These are phyloP conservation scores for Wickerhamiella galacta DNA, from an alignment of 805 yeast genomes.

Conservation along the genomic window DNA sequence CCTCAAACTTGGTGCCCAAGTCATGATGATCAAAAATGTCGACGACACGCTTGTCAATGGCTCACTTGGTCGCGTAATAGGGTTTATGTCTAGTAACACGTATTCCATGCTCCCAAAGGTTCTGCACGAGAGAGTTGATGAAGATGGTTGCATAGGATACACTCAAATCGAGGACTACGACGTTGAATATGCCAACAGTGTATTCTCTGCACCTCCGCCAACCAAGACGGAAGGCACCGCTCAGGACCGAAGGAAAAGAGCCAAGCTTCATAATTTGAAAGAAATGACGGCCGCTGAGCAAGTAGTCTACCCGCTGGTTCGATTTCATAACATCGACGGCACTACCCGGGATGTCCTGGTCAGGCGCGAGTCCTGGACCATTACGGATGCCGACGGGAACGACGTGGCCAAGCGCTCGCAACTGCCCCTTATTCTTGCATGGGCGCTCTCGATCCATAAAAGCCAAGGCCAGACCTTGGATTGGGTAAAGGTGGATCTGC, in stretches of 20 bases:
- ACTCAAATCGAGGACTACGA: too few species aligned
- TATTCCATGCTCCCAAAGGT: conserved; percentile 8
- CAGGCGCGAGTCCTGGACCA: conserved; percentile 65
- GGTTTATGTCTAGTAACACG: conserved; percentile 27
- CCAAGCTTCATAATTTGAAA: neutral
- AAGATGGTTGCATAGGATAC: neutral
- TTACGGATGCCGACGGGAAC: conserved; percentile 56
- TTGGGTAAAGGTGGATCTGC: conserved; percentile 59
- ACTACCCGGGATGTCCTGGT: conserved; percentile 59
- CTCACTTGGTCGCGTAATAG: conserved; percentile 60
- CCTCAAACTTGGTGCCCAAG: conserved; percentile 79
- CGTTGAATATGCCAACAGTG: too few species aligned
- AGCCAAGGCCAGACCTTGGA: conserved; percentile 86
- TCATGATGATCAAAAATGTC: conserved; percentile 76
- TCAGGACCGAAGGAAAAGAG: neutral
- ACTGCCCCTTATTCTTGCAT: conserved; percentile 78
- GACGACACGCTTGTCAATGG: conserved; percentile 78
- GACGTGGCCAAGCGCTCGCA: conserved; percentile 61
- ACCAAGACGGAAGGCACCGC: too few species aligned
- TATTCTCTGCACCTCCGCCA: too few species aligned
- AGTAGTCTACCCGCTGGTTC: conserved; percentile 42
- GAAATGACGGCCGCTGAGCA: neutral
- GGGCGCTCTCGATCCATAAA: conserved; percentile 93
- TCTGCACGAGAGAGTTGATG: conserved; percentile 5
- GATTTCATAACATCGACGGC: conserved; percentile 57